These are phyloP conservation scores for Coemansia sp. DNA, from an alignment of 192 early-diverging fungal species.

Conservation along the genomic window DNA sequence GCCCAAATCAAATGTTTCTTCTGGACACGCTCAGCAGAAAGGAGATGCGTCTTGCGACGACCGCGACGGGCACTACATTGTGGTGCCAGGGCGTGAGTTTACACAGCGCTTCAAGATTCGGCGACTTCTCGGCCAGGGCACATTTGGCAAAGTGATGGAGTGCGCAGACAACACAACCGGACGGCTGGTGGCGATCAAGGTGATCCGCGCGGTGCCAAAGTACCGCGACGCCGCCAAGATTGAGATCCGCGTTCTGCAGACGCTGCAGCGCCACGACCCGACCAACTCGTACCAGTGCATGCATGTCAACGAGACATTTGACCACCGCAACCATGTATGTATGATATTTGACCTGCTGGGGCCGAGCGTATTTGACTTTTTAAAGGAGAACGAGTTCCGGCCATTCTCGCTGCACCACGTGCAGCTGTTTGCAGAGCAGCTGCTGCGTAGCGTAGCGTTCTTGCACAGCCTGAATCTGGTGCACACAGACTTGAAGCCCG, in stretches of 20 bases:
- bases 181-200: constrained; percentile 80
- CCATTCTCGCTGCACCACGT: constrained; percentile 88
- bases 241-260: constrained; percentile 85
- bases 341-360: constrained; percentile 96
- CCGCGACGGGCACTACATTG: constrained; percentile 92
- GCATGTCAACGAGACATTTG: constrained; percentile 80
- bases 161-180: constrained; percentile 68
- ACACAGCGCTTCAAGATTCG: constrained; percentile 82
- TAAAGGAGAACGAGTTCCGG: constrained; percentile 88
- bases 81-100: constrained; percentile 70
- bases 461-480: constrained; percentile 83
- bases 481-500: constrained; percentile 98
- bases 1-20: constrained; percentile 17
- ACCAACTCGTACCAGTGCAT: constrained; percentile 82
- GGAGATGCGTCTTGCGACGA: constrained; percentile 69
- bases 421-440: constrained; percentile 79
- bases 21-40: constrained; percentile 43
- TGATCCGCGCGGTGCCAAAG: constrained; percentile 91
- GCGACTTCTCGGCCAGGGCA: constrained; percentile 89
- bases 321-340: constrained; percentile 90
- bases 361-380: constrained; percentile 89
- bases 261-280: constrained; percentile 79
- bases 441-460: constrained; percentile 86
- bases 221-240: constrained; percentile 90
- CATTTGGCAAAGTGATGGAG: constrained; percentile 96